Percentiles rank a stretch among this genome's conserved stretches.
Evolutionary conservation across 164 flowering plant species (phyloP).

Genomic region (Nymphaea thermarum): DNA sequence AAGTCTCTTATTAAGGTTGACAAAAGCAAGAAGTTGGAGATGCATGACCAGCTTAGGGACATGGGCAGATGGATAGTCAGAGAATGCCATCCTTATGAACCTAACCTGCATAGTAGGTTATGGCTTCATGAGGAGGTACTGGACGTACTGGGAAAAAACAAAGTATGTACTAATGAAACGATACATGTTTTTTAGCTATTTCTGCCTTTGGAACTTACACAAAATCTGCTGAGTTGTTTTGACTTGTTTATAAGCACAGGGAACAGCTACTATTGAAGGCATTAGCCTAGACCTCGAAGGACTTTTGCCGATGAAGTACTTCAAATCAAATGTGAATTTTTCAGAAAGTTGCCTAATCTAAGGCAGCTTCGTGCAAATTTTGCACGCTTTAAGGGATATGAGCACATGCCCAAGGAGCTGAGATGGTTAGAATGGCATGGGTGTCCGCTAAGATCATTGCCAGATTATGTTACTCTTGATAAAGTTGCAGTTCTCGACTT

Average conservation of each 20-base stretch:
- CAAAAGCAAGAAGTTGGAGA: neutral
- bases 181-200: neutral
- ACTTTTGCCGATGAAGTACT: neutral
- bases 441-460: conserved; percentile 8
- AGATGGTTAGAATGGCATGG: conserved; percentile 12
- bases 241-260: neutral
- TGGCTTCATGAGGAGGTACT: conserved; percentile 4
- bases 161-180: neutral
- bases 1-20: conserved; percentile 2
- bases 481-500: conserved; percentile 10
- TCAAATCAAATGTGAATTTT: conserved; percentile 2
- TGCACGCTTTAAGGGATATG: neutral
- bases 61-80: conserved; percentile 4
- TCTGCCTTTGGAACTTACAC: no score
- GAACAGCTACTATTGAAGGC: conserved; percentile 4
- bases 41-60: conserved; percentile 3
- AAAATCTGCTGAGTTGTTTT: no score
- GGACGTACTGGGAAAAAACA: conserved; percentile 1
- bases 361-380: conserved; percentile 7
- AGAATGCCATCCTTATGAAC: conserved; percentile 1
- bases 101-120: conserved; percentile 6
- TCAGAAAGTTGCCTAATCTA: conserved; percentile 6
- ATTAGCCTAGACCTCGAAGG: neutral
- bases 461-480: conserved; percentile 3
- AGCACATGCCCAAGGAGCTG: conserved; percentile 4